phyloP scores from a whole-genome alignment of 1,139 yeast genomes.

The Debaryomycetaceae sp. region DNA sequence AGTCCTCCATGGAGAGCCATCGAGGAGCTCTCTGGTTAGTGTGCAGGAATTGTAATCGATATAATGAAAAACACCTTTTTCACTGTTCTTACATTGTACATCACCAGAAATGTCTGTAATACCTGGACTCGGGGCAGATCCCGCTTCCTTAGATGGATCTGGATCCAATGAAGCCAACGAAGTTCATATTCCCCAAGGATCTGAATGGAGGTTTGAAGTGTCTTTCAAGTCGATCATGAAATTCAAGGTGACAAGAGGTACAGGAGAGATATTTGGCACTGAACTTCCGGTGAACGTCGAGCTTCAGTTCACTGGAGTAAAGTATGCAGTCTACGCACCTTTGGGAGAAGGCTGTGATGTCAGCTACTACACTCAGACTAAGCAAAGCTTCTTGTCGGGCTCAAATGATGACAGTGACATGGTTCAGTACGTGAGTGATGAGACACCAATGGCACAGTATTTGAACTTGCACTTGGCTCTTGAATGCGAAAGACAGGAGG shows the following conservation, averaged over 20 bases:
- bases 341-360: slow-evolving; percentile 49
- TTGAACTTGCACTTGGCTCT: slow-evolving; percentile 74
- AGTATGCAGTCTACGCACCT: slow-evolving; percentile 59
- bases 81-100: no score
- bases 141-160: slow-evolving; percentile 2
- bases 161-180: slow-evolving; percentile 8
- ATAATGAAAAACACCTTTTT: no score
- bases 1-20: no score
- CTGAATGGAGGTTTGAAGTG: slow-evolving; percentile 89
- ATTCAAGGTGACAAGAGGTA: slow-evolving; percentile 61
- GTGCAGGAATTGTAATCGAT: no score
- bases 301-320: slow-evolving; percentile 55
- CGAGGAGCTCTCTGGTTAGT: no score
- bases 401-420: slow-evolving; percentile 32
- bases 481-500: slow-evolving; percentile 54
- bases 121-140: slow-evolving; percentile 21
- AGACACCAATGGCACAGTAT: slow-evolving; percentile 61
- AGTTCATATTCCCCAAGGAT: slow-evolving; percentile 36
- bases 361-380: slow-evolving; percentile 47
- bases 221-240: slow-evolving; percentile 53
- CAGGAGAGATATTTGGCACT: slow-evolving; percentile 90
- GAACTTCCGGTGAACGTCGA: slow-evolving; percentile 76
- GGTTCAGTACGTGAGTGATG: slow-evolving; percentile 66
- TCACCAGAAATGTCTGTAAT: slow-evolving; percentile 13
- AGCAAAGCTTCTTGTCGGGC: slow-evolving; percentile 39